Conservation (phyloP, 163 green algal species). For the Smithsoniella earleae region DNA sequence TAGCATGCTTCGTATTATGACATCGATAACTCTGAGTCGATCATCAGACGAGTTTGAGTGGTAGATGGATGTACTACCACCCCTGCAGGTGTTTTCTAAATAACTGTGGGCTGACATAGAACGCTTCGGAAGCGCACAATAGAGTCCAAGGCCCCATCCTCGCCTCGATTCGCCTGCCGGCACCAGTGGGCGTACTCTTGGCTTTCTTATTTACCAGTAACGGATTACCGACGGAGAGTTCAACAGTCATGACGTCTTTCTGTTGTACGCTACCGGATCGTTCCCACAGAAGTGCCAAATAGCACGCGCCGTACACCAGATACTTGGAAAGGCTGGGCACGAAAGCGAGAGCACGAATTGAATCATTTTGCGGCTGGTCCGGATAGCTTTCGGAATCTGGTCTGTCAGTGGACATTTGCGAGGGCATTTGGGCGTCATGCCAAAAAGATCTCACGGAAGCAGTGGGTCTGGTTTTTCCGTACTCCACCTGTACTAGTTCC, state of each 20-base stretch:
- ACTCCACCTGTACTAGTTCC: no score
- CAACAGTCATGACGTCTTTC: conserved; percentile 5
- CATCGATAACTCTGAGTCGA: neutral
- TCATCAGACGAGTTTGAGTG: neutral
- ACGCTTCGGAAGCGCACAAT: neutral
- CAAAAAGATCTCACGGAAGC: neutral
- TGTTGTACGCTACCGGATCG: neutral
- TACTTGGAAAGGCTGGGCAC: neutral
- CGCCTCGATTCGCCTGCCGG: neutral
- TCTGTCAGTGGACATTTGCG: neutral
- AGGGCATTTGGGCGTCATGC: neutral
- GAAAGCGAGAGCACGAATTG: neutral
- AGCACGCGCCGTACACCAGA: neutral
- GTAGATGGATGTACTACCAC: neutral
- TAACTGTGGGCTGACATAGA: neutral
- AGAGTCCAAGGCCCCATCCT: conserved; percentile 3
- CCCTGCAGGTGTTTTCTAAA: neutral
- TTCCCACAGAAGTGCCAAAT: neutral
- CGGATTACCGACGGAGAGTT: neutral
- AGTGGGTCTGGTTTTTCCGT: no score
- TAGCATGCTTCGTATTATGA: neutral
- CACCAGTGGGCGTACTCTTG: neutral
- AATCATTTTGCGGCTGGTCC: neutral
- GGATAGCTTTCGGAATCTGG: neutral
- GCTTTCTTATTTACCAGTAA: neutral